Evolutionary conservation across 768 basidiomycete species (phyloP).

Genomic region (Rhizopogon vulgaris): DNA sequence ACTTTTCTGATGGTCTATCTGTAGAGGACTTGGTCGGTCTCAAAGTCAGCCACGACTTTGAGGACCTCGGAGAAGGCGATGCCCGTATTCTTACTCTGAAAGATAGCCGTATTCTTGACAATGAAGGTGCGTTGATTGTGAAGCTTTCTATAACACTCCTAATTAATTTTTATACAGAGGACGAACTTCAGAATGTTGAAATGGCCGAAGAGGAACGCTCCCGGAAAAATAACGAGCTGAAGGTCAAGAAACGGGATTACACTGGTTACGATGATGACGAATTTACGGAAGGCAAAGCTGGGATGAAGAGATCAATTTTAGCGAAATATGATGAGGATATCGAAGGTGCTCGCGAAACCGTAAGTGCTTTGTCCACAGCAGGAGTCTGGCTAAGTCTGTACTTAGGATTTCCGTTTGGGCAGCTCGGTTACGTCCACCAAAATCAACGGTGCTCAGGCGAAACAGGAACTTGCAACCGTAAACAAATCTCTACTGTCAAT

Average conservation of each 20-base stretch:
- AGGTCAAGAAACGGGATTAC: conserved; percentile 85
- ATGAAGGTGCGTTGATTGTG: conserved; percentile 60
- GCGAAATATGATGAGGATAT: conserved; percentile 93
- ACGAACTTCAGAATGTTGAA: conserved; percentile 94
- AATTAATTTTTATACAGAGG: conserved; percentile 52
- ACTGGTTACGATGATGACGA: conserved; percentile 97
- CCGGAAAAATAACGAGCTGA: conserved; percentile 74
- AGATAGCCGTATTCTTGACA: conserved; percentile 91
- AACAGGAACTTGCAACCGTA: conserved; percentile 52
- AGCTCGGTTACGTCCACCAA: conserved; percentile 40
- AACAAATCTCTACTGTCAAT: conserved; percentile 80
- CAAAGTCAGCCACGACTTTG: conserved; percentile 94
- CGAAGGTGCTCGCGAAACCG: conserved; percentile 65
- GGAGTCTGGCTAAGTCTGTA: neutral
- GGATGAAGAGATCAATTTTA: conserved; percentile 78
- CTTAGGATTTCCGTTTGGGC: conserved; percentile 87
- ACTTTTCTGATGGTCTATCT: neutral
- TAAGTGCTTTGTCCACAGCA: conserved; percentile 26
- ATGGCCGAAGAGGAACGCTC: conserved; percentile 84
- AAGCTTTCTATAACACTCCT: neutral
- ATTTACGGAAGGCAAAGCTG: conserved; percentile 66
- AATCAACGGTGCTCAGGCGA: conserved; percentile 31
- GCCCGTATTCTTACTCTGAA: conserved; percentile 94
- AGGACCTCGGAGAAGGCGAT: conserved; percentile 88
- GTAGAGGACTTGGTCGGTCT: conserved; percentile 86